phyloP scores from a whole-genome alignment of 2,329 filamentous ascomycete species.

The Salinomyces thailandicus region DNA sequence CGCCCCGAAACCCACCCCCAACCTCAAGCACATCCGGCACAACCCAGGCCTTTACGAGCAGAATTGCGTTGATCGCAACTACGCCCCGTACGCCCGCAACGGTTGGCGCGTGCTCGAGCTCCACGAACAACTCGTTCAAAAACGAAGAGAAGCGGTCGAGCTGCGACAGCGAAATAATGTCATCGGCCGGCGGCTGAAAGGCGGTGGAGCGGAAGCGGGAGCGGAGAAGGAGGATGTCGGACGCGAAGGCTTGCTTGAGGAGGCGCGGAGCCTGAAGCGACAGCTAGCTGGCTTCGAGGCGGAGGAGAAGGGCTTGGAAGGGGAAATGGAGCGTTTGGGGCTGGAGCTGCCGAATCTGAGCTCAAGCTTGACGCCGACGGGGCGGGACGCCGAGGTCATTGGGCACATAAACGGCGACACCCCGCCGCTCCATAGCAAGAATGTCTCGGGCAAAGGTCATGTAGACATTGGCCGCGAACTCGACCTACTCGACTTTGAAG shows the following conservation, averaged over 20 bases:
- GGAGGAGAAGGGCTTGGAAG: slow-evolving; percentile 48
- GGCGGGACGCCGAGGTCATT: slow-evolving; percentile 53
- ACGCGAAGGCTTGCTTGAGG: slow-evolving; percentile 41
- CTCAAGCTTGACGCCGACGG: slow-evolving; percentile 61
- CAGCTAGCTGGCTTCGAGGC: slow-evolving; percentile 51
- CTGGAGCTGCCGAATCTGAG: slow-evolving; percentile 79
- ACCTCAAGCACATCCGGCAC: slow-evolving; percentile 83
- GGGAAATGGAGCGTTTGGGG: slow-evolving; percentile 64
- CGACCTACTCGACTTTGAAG: slow-evolving; percentile 82
- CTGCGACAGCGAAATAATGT: slow-evolving; percentile 58
- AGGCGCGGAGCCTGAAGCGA: slow-evolving; percentile 56
- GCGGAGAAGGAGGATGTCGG: slow-evolving; percentile 32
- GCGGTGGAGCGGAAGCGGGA: slow-evolving; percentile 12
- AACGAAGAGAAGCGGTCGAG: slow-evolving; percentile 50
- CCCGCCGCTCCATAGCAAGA: background rate
- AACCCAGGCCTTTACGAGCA: slow-evolving; percentile 69
- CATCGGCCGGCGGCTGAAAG: slow-evolving; percentile 42
- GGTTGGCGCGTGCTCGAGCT: slow-evolving; percentile 45
- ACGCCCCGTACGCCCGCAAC: slow-evolving; percentile 45
- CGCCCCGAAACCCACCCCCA: slow-evolving; percentile 68
- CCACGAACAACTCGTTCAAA: slow-evolving; percentile 34
- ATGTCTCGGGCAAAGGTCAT: slow-evolving; percentile 17
- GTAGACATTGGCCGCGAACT: slow-evolving; percentile 77
- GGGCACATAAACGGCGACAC: slow-evolving; percentile 66
- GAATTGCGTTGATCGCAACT: slow-evolving; percentile 81